Evolutionary conservation across 2,329 filamentous ascomycete species (phyloP), one percentile per base, ranked within the genome.

Genomic region (Dothideomycetes sp.): DNA sequence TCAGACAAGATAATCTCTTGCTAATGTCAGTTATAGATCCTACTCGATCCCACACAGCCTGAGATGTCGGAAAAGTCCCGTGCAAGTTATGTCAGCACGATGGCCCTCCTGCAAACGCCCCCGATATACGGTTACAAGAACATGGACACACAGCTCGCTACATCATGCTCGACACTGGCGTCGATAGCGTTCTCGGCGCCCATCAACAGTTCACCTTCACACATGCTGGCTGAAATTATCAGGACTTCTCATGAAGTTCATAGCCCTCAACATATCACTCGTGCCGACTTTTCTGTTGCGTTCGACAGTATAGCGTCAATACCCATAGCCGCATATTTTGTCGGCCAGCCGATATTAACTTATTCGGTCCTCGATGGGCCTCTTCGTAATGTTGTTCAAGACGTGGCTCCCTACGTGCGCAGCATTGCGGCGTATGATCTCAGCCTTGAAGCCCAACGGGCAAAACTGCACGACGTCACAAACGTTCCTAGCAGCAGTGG

Each of bases 391-490:
- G 76, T 94, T 22, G 71, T 75, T 0, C 65, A 80, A 10, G 91
- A 98, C 48, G 68, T 96, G 2, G 88, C 87, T 0, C 91, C 93
- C 0, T 96, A 85, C 58, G 75, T 96, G n/a, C 82, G 93, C 9
- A 71, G 73, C 25, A 96, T 98, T 45, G 78, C 89, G 2, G 70
- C 78, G 0, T 83, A 81, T 54, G 89, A 96, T 51, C 65, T 77
- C 15, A 70, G 69, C 1, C 71, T 91, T 1, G 81, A 86, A 53
- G 68, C 76, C 46, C 76, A 85, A 48, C 74, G 85, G 9, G 57
- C 74, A 6, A 71, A 72, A 13, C 60, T 84, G 8, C 77, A 76
- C 48, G 73, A 71, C 0, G n/a, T n/a, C n/a, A n/a, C n/a, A n/a
- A n/a, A n/a, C n/a, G n/a, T n/a, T n/a, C n/a, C n/a, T n/a, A 59